Conservation (phyloP, 352 stramenopile species). For the Elongisporangium prolatum region DNA sequence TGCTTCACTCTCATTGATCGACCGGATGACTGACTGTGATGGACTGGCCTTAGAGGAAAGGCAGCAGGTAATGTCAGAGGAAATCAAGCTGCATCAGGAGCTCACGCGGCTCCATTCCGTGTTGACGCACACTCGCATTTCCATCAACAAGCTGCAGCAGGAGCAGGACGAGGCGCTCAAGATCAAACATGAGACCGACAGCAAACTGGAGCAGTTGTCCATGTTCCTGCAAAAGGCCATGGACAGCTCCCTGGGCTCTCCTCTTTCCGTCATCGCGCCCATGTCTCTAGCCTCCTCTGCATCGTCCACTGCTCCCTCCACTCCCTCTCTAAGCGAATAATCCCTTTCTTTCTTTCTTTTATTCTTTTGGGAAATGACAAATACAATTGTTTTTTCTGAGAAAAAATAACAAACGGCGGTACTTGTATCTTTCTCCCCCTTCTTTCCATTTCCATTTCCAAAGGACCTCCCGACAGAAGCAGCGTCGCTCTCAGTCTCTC, state of each 20-base stretch:
- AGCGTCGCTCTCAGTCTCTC: not conserved
- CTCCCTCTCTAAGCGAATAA: slow-evolving; percentile 1
- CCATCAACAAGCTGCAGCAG: slow-evolving; percentile 41
- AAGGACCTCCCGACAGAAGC: not conserved
- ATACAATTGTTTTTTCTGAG: not conserved
- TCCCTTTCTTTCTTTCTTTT: not conserved
- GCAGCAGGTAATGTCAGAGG: slow-evolving; percentile 34
- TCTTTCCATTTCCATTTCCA: not conserved
- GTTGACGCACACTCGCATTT: slow-evolving; percentile 23
- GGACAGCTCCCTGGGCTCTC: not conserved
- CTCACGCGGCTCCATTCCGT: slow-evolving; percentile 32
- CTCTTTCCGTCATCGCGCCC: not conserved
- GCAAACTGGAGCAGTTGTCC: slow-evolving; percentile 48
- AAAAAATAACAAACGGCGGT: not conserved
- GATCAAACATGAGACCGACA: slow-evolving; percentile 46
- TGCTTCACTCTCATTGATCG: not conserved
- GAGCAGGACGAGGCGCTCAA: slow-evolving; percentile 41
- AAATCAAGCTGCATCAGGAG: slow-evolving; percentile 50
- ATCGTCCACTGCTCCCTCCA: slow-evolving; percentile 1
- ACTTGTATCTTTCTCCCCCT: not conserved
- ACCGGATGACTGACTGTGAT: not conserved
- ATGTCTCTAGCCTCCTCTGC: not conserved
- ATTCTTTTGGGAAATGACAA: too few species aligned
- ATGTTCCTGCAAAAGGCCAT: slow-evolving; percentile 39
- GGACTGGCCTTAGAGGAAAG: slow-evolving; percentile 41